Evolutionary conservation across 495 filamentous ascomycete genomes (phyloP).

Genomic region (Wilcoxina mikolae): DNA sequence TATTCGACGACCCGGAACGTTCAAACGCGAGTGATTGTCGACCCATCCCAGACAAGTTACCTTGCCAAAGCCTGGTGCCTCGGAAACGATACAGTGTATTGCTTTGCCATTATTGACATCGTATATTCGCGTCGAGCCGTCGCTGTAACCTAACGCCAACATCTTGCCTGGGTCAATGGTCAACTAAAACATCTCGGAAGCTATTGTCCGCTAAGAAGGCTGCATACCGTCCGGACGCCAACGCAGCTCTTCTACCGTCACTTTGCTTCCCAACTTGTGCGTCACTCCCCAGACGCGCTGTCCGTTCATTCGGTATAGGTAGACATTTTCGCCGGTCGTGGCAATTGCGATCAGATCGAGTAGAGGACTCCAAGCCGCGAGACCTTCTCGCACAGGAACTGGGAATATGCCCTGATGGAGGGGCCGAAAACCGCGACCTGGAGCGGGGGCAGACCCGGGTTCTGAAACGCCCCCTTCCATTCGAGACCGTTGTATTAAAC

Average conservation of each 20-base stretch:
- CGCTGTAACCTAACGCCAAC: constrained; percentile 26
- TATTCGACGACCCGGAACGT: too few species aligned
- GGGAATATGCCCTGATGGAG: constrained; percentile 19
- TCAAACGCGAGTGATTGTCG: constrained; percentile 20
- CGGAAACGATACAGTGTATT: constrained; percentile 24
- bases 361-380: constrained; percentile 52
- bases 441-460: background rate
- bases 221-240: constrained; percentile 28
- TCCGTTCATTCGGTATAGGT: constrained; percentile 52
- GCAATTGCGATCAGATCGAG: constrained; percentile 57
- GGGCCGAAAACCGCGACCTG: constrained; percentile 19
- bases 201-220: background rate
- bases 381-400: constrained; percentile 24
- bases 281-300: constrained; percentile 47
- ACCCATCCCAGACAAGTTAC: constrained; percentile 28
- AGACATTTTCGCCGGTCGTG: constrained; percentile 44
- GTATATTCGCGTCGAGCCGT: constrained; percentile 26
- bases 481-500: too few species aligned
- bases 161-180: constrained; percentile 24
- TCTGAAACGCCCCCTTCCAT: background rate
- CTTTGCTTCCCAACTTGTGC: constrained; percentile 22
- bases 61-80: constrained; percentile 20
- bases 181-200: constrained; percentile 1
- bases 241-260: constrained; percentile 18
- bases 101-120: constrained; percentile 29